Evolutionary conservation across 1,284 basidiomycete genomes (phyloP), one percentile per base, ranked within the genome.

Genomic region (Heterobasidion parviporum): DNA sequence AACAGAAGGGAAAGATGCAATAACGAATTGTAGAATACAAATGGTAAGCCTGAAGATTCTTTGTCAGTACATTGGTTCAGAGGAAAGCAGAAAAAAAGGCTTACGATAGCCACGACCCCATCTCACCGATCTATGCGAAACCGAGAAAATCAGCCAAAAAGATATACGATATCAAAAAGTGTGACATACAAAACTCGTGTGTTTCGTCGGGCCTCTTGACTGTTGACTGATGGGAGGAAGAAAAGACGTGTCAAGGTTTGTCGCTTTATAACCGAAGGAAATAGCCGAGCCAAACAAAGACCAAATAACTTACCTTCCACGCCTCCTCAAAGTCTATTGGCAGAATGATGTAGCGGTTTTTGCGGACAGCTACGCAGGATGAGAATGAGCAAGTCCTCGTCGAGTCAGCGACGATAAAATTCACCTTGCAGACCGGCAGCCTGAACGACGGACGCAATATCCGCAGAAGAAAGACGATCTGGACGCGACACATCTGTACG

Each of bases 281-380:
- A 67, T 65, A 65, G 63, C 12, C 52, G 26, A 46, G 62, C 64
- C 72, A 79, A 80, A 74, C 61, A 72, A 51, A 60, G 46, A 58
- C 73, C 63, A 72, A 72, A 81, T 61, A 80, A 83, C 89, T 68
- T 64, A 95, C 92, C 81, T 97, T 98, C 94, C 94, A 98, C 66
- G 93, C 92, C 72, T 98, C 94, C 70, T 99, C 97, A 69, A 98
- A 99, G 80, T 99, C 97, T 35, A 90, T 83, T 0, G 97, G 96
- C 51, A 99, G 78, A 68, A 99, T 96, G 56, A 99, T 83, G 72
- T 99, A 99, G 66, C 97, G 86, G 72, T 98, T 98, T 78, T 97
- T 98, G 58, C 96, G 85, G 35, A 98, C 96, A 62, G 96, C 94
- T 95, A 63, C 15, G 58, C 7, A 38, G 20, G 50, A 50, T 43